Evolutionary conservation across 345 rosid species (phyloP).

Genomic region (Hevea brasiliensis): DNA sequence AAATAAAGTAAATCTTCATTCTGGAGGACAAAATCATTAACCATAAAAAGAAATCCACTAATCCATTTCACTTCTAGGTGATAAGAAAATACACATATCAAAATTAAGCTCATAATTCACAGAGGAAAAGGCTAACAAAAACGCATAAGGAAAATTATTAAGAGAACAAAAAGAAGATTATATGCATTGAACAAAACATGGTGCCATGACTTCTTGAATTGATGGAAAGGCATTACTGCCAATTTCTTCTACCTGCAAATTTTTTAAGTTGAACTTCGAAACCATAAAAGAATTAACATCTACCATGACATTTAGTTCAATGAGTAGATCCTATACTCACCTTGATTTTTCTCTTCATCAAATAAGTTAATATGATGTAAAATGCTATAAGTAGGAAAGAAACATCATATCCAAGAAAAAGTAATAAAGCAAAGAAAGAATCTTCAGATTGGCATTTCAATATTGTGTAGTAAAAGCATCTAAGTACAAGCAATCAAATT

Average conservation of each 20-base stretch:
- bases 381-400: not conserved
- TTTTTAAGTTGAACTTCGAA: not conserved
- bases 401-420: not conserved
- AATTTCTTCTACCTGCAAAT: not conserved
- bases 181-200: not conserved
- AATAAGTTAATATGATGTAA: not conserved
- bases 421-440: not conserved
- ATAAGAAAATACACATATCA: not conserved
- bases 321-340: not conserved
- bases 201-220: not conserved
- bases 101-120: not conserved
- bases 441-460: too few relatives aligned
- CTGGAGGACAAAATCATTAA: not conserved
- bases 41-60: not conserved
- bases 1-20: not conserved
- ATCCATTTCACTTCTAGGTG: not conserved
- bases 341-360: not conserved
- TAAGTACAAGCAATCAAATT: too few relatives aligned
- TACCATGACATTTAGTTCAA: not conserved
- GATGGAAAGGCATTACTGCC: not conserved
- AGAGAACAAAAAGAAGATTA: not conserved
- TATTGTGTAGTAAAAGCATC: too few relatives aligned
- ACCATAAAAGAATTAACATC: not conserved
- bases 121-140: not conserved
- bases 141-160: not conserved